phyloP scores from a whole-genome alignment of 176 grass and related monocot species.

The Oryza meyeriana region DNA sequence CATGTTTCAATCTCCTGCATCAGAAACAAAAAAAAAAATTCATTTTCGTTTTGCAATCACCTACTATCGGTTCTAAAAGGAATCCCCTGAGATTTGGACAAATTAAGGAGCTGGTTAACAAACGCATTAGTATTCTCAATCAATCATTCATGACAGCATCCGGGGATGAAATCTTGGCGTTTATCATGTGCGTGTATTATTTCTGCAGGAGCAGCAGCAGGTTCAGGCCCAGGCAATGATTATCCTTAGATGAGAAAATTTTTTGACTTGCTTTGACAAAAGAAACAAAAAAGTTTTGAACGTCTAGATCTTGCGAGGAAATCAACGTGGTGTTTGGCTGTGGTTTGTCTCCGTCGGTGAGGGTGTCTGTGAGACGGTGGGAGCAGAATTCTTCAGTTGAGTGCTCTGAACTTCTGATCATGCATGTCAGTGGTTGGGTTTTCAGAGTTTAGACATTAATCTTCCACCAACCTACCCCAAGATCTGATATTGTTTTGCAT shows the following conservation, averaged over 20 bases:
- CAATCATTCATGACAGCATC: background rate
- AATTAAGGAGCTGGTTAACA: background rate
- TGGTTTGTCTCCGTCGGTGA: background rate
- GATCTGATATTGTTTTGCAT: background rate
- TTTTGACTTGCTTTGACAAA: background rate
- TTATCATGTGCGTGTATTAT: background rate
- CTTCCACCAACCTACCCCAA: background rate
- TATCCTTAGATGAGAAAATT: background rate
- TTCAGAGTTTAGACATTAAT: background rate
- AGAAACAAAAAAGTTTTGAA: background rate
- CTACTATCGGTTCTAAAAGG: background rate
- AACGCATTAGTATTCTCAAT: background rate
- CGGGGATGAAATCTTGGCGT: background rate
- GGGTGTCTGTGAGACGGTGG: background rate
- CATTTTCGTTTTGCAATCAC: background rate
- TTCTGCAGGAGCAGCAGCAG: background rate
- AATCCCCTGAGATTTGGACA: background rate
- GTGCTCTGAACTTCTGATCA: background rate
- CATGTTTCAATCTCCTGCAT: background rate
- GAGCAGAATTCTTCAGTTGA: background rate
- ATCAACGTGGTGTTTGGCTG: background rate
- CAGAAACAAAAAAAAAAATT: background rate
- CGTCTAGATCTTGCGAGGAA: background rate
- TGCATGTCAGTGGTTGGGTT: slow-evolving; percentile 2
- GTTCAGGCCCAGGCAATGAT: background rate